Evolutionary conservation across 2,329 filamentous ascomycete genomes (phyloP), one percentile per base, ranked within the genome.

Genomic region (Mycosphaerelloides madeirae): DNA sequence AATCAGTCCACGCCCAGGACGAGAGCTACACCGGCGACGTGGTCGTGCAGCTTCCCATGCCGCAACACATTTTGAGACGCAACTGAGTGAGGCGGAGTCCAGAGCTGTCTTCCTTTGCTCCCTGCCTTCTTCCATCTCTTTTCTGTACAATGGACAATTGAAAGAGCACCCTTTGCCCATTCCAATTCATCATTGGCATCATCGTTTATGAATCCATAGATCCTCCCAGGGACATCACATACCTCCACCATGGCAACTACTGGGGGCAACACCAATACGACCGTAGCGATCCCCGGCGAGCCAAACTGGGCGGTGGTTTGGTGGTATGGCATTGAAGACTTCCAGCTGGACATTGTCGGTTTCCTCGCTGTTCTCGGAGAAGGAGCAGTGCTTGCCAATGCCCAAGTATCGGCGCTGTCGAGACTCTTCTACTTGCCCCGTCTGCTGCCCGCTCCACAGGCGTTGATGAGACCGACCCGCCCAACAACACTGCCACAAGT

Each of bases 321-420:
- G 67, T 55, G 61, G 46, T 49, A 58, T 29, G 48, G 51, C 9
- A 55, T 69, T 18, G 49, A 62, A 9, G 58, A 67, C 38, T 66
- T 77, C 39, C 73, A 77, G 53, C 68, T 77, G 37, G 74, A 78
- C 54, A 76, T 77, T 37, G 74, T 78, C 46, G 74, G 74, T 57
- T 76, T 76, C 56, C 69, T 77, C n/a, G 73, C 73, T 45, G 72
- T 77, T 49, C 60, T 76, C 20, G 73, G 73, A 35, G 73, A 76
- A 58, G 71, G 72, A 61, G 73, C 52, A 68, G 37, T 76, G 16
- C 61, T 71, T 6, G 68, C 71, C 32, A 75, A 73, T 50, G 71
- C 73, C 14, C 71, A 75, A 55, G 71, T 76, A 16, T 68, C 71
- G 4, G 72, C 72, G 0, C 63, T 76, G 4, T 75, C 73, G 9